phyloP scores from a whole-genome alignment of 768 basidiomycete genomes.

The Suillus placidus region DNA sequence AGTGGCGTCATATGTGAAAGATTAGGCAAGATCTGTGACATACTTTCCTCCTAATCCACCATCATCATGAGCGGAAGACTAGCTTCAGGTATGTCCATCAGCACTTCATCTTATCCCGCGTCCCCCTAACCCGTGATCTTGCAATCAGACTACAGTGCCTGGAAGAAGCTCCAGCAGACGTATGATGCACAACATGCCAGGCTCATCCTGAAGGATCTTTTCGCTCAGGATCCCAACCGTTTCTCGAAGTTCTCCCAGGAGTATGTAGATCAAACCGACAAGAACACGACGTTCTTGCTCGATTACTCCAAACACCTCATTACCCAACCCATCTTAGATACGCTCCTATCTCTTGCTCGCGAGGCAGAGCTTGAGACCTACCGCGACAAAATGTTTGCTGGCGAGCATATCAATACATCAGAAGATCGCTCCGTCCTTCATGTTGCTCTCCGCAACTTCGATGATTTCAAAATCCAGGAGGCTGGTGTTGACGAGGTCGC shows the following conservation, averaged over 20 bases:
- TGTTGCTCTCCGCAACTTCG: constrained; percentile 82
- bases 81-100: constrained; percentile 50
- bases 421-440: constrained; percentile 98
- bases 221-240: constrained; percentile 82
- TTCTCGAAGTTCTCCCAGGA: constrained; percentile 84
- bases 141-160: constrained; percentile 76
- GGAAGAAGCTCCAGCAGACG: constrained; percentile 88
- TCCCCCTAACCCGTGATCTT: constrained; percentile 10
- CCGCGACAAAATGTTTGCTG: constrained; percentile 92
- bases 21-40: constrained; percentile 9
- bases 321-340: constrained; percentile 78
- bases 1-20: constrained; percentile 1
- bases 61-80: constrained; percentile 62
- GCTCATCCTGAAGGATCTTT: constrained; percentile 91
- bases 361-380: constrained; percentile 86
- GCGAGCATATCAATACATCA: constrained; percentile 97
- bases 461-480: constrained; percentile 81
- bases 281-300: constrained; percentile 80
- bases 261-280: constrained; percentile 68
- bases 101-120: background rate
- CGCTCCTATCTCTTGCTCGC: constrained; percentile 76
- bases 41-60: constrained; percentile 6
- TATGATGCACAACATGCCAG: constrained; percentile 72
- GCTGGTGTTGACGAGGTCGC: constrained; percentile 80
- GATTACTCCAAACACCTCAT: constrained; percentile 98